A percentile compares a stretch with the other conserved stretches of the same genome.
Evolutionary conservation across 169 alveolate genomes (phyloP).

Genomic region (Ichthyophthirius multifiliis): DNA sequence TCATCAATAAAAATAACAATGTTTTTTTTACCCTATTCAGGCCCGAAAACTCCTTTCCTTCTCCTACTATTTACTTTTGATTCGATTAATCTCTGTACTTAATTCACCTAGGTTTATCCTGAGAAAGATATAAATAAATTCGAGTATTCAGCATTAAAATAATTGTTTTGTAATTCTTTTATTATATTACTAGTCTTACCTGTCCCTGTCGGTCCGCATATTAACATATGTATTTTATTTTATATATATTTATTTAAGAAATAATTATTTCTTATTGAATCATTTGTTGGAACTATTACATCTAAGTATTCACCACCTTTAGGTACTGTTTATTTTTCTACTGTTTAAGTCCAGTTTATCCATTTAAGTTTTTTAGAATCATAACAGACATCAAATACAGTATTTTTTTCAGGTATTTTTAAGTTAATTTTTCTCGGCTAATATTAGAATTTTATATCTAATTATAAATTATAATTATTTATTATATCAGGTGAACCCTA

Average conservation of each 20-base stretch:
- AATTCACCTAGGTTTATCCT: constrained; percentile 82
- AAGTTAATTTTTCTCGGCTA: constrained; percentile 63
- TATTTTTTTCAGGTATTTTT: constrained; percentile 79
- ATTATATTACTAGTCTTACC: constrained; percentile 90
- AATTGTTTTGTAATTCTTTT: constrained; percentile 59
- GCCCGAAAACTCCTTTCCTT: constrained; percentile 83
- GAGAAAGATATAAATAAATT: constrained; percentile 75
- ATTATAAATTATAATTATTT: constrained; percentile 52
- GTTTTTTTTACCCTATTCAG: constrained; percentile 75
- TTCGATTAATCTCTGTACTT: constrained; percentile 81
- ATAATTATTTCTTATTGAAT: constrained; percentile 86
- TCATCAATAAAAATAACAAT: constrained; percentile 87
- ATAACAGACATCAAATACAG: constrained; percentile 78
- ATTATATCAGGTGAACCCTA: constrained; percentile 14
- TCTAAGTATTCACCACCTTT: constrained; percentile 78
- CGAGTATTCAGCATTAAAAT: constrained; percentile 67
- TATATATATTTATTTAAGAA: constrained; percentile 66
- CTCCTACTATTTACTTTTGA: constrained; percentile 72
- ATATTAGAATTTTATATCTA: constrained; percentile 45
- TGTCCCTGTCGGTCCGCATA: constrained; percentile 94
- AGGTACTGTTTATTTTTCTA: constrained; percentile 70
- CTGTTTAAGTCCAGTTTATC: constrained; percentile 87
- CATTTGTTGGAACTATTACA: constrained; percentile 86
- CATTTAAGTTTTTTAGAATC: constrained; percentile 72
- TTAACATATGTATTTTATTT: constrained; percentile 77